A percentile compares a stretch with the other conserved stretches of the same genome.
These are phyloP conservation scores for Sarcodon aspratus DNA, from an alignment of 768 basidiomycete genomes.

Conservation along the genomic window DNA sequence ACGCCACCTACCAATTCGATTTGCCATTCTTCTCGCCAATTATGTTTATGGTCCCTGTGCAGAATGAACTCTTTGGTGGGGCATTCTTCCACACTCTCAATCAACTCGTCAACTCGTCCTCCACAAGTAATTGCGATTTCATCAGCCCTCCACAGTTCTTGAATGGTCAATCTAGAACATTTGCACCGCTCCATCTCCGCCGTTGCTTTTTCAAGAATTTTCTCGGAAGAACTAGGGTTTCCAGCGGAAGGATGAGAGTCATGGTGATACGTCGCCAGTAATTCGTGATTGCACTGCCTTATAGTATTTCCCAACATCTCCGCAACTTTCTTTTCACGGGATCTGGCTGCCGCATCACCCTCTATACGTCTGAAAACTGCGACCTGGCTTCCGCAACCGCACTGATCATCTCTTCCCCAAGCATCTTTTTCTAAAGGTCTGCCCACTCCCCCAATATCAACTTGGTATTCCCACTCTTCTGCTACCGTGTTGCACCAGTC, in stretches of 20 bases:
- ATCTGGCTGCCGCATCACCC: conserved; percentile 15
- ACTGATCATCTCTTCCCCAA: conserved; percentile 56
- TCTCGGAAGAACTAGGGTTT: conserved; percentile 27
- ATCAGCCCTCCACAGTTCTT: conserved; percentile 32
- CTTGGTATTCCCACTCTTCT: conserved; percentile 60
- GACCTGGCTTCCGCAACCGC: conserved; percentile 58
- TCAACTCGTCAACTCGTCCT: conserved; percentile 47
- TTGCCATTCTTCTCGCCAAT: conserved; percentile 18
- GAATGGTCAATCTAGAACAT: conserved; percentile 32
- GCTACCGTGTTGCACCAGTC: conserved; percentile 49
- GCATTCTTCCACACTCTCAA: conserved; percentile 29
- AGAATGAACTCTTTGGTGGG: too few species aligned
- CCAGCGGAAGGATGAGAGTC: conserved; percentile 35
- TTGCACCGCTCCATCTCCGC: conserved; percentile 42
- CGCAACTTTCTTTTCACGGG: conserved; percentile 18
- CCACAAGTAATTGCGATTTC: conserved; percentile 40
- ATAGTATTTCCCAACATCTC: conserved; percentile 5
- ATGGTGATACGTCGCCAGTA: conserved; percentile 39
- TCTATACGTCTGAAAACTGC: conserved; percentile 48
- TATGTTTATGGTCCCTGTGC: conserved; percentile 13
- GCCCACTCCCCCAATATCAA: conserved; percentile 51
- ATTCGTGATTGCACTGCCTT: conserved; percentile 9
- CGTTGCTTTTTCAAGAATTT: conserved; percentile 39
- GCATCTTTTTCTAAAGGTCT: conserved; percentile 46
- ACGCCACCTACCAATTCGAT: conserved; percentile 16